Base-by-base conservation (phyloP, 805 yeast genomes). In the Lipomyces chichibuensis region DNA sequence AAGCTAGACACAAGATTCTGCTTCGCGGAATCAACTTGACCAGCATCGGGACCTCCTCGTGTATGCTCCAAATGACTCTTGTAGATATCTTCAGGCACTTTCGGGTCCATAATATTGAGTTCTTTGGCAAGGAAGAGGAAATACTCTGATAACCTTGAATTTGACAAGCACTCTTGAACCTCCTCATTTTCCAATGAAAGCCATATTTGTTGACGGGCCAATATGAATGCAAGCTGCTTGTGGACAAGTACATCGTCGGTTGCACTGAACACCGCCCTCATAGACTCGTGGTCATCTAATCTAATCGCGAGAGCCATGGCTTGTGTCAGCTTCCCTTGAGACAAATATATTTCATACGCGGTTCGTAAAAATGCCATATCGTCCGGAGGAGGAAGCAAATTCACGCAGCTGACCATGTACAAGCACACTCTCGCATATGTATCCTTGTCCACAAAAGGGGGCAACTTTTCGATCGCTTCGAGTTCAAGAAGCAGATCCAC, bases 1-100 rank as follows among this genome's bases (percentile, higher is more conserved):
- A 95, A 94, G n/a, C 95, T 85, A 2, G 96, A 87, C 3, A 98
- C 98, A 74, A 95, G 83, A 76, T 92, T 95, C 79, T 94, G 98
- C 78, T 92, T 93, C 13, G 97, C 97, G 49, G 97, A 90, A 77
- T 94, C 98, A 54, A 92, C 80, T 5, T 73, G 66, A 1, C 77
- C 77, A 0, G 83, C 74, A 6, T 88, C 85, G 37, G 85, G 80
- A 62, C 85, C 84, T 63, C 84, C 84, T 67, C 87, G 83, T 2
- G 86, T 78, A 71, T 85, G 88, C 76, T 95, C 98, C 72, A 94
- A 83, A 77, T 94, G 97, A 35, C 92, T 87, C 78, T 93, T 92
- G 80, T 92, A 92, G 65, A 95, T 86, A 78, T 95, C 99, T 78
- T 92, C 97, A 13, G 99, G 99, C 35, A 90, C 89, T 77, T 91